Evolutionary conservation across 352 stramenopile genomes (phyloP).

Genomic region (Pythium vanterpoolii): DNA sequence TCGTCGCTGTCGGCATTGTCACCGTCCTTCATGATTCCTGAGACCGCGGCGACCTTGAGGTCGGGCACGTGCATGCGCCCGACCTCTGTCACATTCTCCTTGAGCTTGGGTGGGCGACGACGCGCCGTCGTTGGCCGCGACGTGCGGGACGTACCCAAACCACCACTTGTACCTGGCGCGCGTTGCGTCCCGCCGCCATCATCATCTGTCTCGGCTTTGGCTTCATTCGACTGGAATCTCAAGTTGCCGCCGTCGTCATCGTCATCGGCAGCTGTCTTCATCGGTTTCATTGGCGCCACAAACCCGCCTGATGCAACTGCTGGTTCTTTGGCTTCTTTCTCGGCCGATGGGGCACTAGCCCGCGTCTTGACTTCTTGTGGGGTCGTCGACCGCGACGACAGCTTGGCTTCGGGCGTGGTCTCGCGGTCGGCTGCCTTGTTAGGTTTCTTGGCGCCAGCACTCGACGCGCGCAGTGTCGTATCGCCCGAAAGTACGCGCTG

Average conservation of each 20-base stretch:
- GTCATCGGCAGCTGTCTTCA: slow-evolving; percentile 40
- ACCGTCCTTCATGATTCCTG: slow-evolving; percentile 81
- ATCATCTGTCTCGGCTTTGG: slow-evolving; percentile 38
- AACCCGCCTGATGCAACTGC: slow-evolving; percentile 40
- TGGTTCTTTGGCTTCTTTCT: slow-evolving; percentile 39
- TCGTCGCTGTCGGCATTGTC: slow-evolving; percentile 80
- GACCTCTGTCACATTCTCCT: slow-evolving; percentile 84
- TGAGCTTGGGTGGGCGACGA: slow-evolving; percentile 83
- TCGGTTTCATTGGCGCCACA: slow-evolving; percentile 46
- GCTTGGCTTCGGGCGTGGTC: slow-evolving; percentile 46
- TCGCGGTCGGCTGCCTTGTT: slow-evolving; percentile 38
- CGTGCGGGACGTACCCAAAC: slow-evolving; percentile 56
- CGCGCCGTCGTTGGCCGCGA: slow-evolving; percentile 82
- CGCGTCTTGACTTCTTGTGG: slow-evolving; percentile 54
- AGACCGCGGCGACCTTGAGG: slow-evolving; percentile 72
- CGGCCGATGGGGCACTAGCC: background rate
- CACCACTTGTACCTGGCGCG: slow-evolving; percentile 46
- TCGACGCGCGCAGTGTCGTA: slow-evolving; percentile 33
- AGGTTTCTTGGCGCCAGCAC: slow-evolving; percentile 34
- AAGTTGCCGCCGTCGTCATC: slow-evolving; percentile 52
- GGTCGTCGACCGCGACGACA: slow-evolving; percentile 52
- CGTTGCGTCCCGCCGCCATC: slow-evolving; percentile 14
- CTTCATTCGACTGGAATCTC: slow-evolving; percentile 33
- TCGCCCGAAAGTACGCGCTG: slow-evolving; percentile 66
- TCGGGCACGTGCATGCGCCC: slow-evolving; percentile 66